Evolutionary conservation across 768 basidiomycete species (phyloP).

Genomic region (Leucogyrophana mollusca): DNA sequence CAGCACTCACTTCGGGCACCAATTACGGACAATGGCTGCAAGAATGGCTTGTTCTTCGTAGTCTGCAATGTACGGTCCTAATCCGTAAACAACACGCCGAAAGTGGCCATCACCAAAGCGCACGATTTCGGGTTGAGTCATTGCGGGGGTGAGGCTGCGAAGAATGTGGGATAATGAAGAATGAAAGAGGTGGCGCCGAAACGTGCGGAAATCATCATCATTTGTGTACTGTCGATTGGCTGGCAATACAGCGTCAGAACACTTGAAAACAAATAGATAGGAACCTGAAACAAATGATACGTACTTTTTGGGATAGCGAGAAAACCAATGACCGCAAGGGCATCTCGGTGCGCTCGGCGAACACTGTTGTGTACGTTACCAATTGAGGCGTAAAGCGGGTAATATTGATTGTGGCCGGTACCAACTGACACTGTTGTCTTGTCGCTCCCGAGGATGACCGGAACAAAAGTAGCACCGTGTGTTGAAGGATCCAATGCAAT

Average conservation of each 20-base stretch:
- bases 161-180: slow-evolving; percentile 13
- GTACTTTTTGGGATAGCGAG: slow-evolving; percentile 29
- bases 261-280: too few species aligned
- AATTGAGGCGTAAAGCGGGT: slow-evolving; percentile 15
- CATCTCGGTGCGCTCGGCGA: slow-evolving; percentile 17
- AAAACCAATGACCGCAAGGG: slow-evolving; percentile 20
- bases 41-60: slow-evolving; percentile 19
- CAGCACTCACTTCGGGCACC: slow-evolving; percentile 14
- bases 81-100: slow-evolving; percentile 16
- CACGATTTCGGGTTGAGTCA: slow-evolving; percentile 15
- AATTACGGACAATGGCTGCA: slow-evolving; percentile 12
- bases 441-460: slow-evolving; percentile 35
- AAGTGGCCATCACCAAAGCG: slow-evolving; percentile 18
- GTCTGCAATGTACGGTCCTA: slow-evolving; percentile 17
- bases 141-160: slow-evolving; percentile 5
- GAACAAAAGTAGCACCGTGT: slow-evolving; percentile 30
- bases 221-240: slow-evolving; percentile 6
- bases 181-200: slow-evolving; percentile 20
- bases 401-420: slow-evolving; percentile 35
- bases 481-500: slow-evolving; percentile 19
- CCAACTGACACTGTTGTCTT: slow-evolving; percentile 40
- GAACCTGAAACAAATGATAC: background rate
- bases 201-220: slow-evolving; percentile 11
- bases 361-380: slow-evolving; percentile 15
- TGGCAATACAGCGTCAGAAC: slow-evolving; percentile 22